Percentiles rank a stretch among this genome's conserved stretches.
Evolutionary conservation across 495 filamentous ascomycete species (phyloP).

Genomic region (Astrocystis sublimbata): DNA sequence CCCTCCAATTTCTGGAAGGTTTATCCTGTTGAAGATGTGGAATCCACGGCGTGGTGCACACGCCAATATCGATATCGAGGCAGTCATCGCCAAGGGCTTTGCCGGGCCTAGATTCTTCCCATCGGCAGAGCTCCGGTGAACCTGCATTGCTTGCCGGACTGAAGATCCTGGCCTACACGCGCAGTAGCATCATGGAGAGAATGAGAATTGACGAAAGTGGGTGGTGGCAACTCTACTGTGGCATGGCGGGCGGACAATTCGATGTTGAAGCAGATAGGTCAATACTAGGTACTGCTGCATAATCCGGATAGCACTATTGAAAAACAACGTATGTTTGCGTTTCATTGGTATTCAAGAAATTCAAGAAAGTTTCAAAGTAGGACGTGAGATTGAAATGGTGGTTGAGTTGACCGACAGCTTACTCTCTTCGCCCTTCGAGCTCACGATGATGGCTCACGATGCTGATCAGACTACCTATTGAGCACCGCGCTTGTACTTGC

Average conservation of each 20-base stretch:
- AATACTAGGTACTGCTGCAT: neutral
- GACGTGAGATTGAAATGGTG: neutral
- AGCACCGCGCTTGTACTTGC: neutral
- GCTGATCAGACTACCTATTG: neutral
- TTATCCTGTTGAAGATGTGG: conserved; percentile 85
- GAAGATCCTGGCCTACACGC: neutral
- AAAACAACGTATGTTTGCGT: neutral
- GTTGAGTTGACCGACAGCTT: neutral
- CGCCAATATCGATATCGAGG: conserved; percentile 84
- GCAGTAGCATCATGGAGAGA: neutral
- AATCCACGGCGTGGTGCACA: conserved; percentile 58
- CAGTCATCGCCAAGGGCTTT: conserved; percentile 75
- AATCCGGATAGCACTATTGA: neutral
- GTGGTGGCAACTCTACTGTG: neutral
- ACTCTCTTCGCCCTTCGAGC: too few species aligned
- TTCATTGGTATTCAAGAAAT: neutral
- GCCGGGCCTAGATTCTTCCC: conserved; percentile 82
- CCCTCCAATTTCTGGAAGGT: conserved; percentile 79
- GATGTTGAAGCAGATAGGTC: neutral
- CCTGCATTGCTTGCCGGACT: neutral
- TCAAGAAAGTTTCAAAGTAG: neutral
- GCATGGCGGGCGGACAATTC: neutral
- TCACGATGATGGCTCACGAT: neutral
- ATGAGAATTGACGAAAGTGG: neutral
- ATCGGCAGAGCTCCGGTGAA: conserved; percentile 47